These are phyloP conservation scores for Penicillium cinerascens DNA, from an alignment of 495 filamentous ascomycete genomes.

Conservation along the genomic window DNA sequence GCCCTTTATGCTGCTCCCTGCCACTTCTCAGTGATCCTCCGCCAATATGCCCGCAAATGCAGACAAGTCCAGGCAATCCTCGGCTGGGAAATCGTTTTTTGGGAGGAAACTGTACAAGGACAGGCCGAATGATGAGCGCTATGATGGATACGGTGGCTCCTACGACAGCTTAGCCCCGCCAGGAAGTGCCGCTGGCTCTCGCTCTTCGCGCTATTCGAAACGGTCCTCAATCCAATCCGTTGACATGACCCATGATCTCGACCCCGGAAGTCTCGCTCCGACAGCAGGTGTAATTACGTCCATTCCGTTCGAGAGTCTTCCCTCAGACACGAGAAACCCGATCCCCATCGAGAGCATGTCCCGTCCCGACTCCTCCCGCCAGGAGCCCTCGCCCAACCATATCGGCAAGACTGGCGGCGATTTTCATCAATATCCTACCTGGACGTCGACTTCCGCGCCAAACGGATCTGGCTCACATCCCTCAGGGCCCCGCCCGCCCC, in stretches of 20 bases:
- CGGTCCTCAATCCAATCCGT: constrained; percentile 72
- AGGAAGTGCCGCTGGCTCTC: constrained; percentile 59
- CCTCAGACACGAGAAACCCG: constrained; percentile 63
- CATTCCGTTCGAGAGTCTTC: constrained; percentile 81
- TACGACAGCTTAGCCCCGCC: constrained; percentile 47
- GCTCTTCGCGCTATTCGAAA: constrained; percentile 76
- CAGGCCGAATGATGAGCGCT: constrained; percentile 54
- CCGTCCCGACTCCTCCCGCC: constrained; percentile 61
- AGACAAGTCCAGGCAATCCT: constrained; percentile 80
- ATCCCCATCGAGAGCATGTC: constrained; percentile 74
- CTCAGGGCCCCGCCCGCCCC: constrained; percentile 66
- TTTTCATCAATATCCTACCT: constrained; percentile 85
- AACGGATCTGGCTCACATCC: constrained; percentile 53
- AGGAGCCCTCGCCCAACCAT: constrained; percentile 76
- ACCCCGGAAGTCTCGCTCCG: constrained; percentile 59
- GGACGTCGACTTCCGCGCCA: constrained; percentile 51
- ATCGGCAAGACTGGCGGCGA: constrained; percentile 73
- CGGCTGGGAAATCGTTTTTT: constrained; percentile 84
- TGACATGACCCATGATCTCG: constrained; percentile 49
- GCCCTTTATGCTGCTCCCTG: constrained; percentile 43
- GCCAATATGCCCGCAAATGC: constrained; percentile 52
- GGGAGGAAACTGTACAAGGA: constrained; percentile 73
- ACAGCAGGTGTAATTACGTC: constrained; percentile 84
- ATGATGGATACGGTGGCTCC: constrained; percentile 51
- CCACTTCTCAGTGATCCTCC: constrained; percentile 33